A percentile compares a stretch with the other conserved stretches of the same genome.
phyloP scores from a whole-genome alignment of 345 rosid genomes.

The Salix dunnii region DNA sequence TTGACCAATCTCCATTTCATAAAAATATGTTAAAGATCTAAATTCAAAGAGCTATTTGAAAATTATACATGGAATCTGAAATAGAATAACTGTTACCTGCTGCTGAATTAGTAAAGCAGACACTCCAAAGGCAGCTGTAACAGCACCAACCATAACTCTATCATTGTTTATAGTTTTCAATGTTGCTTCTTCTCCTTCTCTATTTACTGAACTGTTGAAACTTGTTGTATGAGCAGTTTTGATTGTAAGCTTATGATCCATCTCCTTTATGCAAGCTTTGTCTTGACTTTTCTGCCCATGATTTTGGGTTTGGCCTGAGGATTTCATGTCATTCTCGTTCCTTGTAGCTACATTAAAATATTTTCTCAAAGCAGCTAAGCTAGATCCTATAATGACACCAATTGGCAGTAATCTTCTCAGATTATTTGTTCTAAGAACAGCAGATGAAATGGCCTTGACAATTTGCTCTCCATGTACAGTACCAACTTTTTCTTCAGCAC shows the following conservation, averaged over 20 bases:
- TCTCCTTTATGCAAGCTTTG: conserved; percentile 11
- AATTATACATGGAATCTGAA: background rate
- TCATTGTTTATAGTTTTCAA: conserved; percentile 35
- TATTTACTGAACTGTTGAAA: conserved; percentile 16
- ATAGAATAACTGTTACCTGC: conserved; percentile 45
- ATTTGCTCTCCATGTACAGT: conserved; percentile 53
- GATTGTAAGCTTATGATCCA: conserved; percentile 14
- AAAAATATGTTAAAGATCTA: background rate
- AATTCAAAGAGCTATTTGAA: background rate
- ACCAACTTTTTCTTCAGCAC: conserved; percentile 46
- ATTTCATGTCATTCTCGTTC: conserved; percentile 28
- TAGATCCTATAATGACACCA: conserved; percentile 79
- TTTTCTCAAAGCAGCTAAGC: conserved; percentile 85
- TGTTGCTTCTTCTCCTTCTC: conserved; percentile 31
- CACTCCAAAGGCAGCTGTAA: conserved; percentile 90
- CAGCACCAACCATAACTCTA: conserved; percentile 71
- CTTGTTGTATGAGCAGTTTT: conserved; percentile 23
- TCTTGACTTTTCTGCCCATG: conserved; percentile 16
- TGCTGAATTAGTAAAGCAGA: conserved; percentile 67
- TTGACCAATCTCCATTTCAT: background rate
- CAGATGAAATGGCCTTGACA: conserved; percentile 63
- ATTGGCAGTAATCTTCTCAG: conserved; percentile 71
- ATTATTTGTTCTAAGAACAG: conserved; percentile 56
- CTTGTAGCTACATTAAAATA: conserved; percentile 50
- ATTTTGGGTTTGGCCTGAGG: conserved; percentile 18